Evolutionary conservation across 352 stramenopile genomes (phyloP), one percentile per base, ranked within the genome.

Genomic region (Globisporangium ultimum): DNA sequence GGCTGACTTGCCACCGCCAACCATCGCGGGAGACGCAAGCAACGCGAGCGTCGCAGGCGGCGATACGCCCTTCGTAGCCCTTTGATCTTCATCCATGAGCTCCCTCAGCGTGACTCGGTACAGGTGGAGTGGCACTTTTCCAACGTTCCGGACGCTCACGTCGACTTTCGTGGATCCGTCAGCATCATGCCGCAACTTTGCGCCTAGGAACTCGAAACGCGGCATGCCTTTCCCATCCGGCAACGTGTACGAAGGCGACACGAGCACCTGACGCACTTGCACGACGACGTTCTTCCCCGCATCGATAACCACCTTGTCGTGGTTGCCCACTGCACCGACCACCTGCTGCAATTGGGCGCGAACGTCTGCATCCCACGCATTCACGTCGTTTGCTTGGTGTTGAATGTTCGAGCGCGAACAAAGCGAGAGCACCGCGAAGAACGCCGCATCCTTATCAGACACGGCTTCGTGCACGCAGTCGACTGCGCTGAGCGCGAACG

Each of bases 391-490:
- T n/a, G 67, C 55, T 9, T 69, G 61, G 3, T 71, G 36, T 22
- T 72, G 60, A 41, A 84, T 59, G 28, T 84, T 84, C 10, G 74
- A 72, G 20, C 74, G 58, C 8, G 71, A 84, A 49, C 74, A 84
- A 9, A 81, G 42, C 0, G 72, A 80, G 8, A 58, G 42, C 13
- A 84, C 64, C 1, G 64, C 67, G 24, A 80, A 62, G 14, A 78
- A 55, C 36, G 66, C 48, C 14, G 76, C 72, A 22, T 62, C 64
- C 17, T 66, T 69, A 18, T 63, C 66, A 40, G 76, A 61, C 8
- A 62, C 45, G 55, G 73, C 58, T 52, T 76, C 67, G 28, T 70
- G 62, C 2, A 72, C 72, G 20, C 74, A 84, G 56, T 84, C 74
- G 21, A 80, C 60, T 1, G 71, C 63, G 18, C 72, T 76, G 17